Evolutionary conservation across 2,329 filamentous ascomycete genomes (phyloP), one percentile per base, ranked within the genome.

Genomic region (Cryphonectria parasitica): DNA sequence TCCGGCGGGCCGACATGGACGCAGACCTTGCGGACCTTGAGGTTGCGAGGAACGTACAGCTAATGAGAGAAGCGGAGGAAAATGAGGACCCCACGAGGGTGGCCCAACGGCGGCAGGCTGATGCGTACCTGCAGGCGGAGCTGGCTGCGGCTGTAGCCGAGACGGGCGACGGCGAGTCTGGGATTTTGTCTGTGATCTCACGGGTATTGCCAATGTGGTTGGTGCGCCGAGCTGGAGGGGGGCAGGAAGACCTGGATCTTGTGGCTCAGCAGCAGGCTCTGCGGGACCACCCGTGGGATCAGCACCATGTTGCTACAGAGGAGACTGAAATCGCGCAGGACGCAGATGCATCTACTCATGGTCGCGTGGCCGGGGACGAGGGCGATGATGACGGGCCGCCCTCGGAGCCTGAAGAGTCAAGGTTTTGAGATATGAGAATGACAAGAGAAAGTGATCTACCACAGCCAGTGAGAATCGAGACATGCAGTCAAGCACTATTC

Each of bases 121-220:
- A 39, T 39, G 36, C 10, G 36, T 3, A 2, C 36, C 13, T 36
- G 17, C 31, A 54, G 19, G 64, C 56, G 28, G 64, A 66, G n/a
- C 43, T 66, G 28, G 64, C 45, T 4, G 64, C 45, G 34, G 64
- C 64, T 36, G 25, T 49, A 28, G 64, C 28, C n/a, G 43, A 19
- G 43, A 6, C 3, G 17, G 43, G 43, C 43, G 45, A 45, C 45
- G 25, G 31, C 31, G 62, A 65, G 39, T 25, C 56, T 4, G 70
- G 70, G 34, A 31, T 66, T 17, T 41, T 71, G n/a, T 34, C 67
- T 2, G 25, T 63, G 43, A 39, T 71, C 17, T 63, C 63, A 10
- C 41, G 68, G 25, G 34, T 71, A 64, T 31, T 71, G 39, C 70
- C 70, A 10, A 31, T 71, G 17, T 71, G 67, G 67, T 28, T 66